Evolutionary conservation across 805 yeast species (phyloP), one percentile per base, ranked within the genome.

Genomic region (Geotrichum ghanense): DNA sequence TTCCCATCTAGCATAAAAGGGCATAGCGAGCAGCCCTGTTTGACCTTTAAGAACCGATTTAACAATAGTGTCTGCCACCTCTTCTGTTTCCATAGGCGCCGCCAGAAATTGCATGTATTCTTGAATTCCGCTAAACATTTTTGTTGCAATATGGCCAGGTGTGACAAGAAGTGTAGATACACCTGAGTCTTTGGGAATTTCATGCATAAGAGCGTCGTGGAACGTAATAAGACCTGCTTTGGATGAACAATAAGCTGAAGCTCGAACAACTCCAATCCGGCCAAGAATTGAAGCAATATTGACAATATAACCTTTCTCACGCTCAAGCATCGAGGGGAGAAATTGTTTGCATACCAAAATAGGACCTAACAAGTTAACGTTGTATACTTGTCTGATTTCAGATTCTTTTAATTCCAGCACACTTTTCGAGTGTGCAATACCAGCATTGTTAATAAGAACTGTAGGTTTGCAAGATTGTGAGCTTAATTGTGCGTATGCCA

Each of bases 371-470:
- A 81, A 64, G 51, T 86, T 85, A 5, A 82, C 76, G 24, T 72
- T 67, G 23, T 83, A 65, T 2, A 79, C 73, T 25, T 79, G 0
- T 2, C 43, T 2, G 48, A 9, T 16, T 16, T 2, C 34, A 34
- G 26, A 2, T 40, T 34, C 26, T 2, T 20, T 6, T 12, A 39
- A 24, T 24, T 39, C 41, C 6, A 23, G 14, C 5, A 12, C 7
- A 2, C 79, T 72, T 16, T 87, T 70, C 60, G 85, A 95, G 57
- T 87, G 76, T 56, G 87, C 71, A 45, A 86, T 83, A 42, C 96
- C 97, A 2, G 96, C 96, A 61, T 89, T 88, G 68, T 88, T 87
- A 53, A 89, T 73, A 52, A 88, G 69, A 25, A 87, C 69, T 60
- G 85, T 89, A n/a, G 37, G 37, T 19, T 31, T 31, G 19, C 19